Evolutionary conservation across 495 filamentous ascomycete genomes (phyloP).

Genomic region (Corynascus novoguineensis): DNA sequence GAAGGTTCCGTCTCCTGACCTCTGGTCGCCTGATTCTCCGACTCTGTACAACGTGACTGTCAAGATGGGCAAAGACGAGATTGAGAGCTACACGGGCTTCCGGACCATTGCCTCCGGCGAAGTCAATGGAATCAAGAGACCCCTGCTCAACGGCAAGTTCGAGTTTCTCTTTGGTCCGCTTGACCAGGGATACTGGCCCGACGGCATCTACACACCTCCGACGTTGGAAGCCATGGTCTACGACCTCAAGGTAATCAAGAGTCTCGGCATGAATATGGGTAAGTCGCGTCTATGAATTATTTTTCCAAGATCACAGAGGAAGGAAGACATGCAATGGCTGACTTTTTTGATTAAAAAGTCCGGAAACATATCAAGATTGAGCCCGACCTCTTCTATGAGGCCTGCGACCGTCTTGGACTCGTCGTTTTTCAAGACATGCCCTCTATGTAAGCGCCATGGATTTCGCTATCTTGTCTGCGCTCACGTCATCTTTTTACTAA

Average conservation of each 20-base stretch:
- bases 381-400: slow-evolving; percentile 58
- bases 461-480: too few relatives aligned
- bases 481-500: too few relatives aligned
- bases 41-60: slow-evolving; percentile 59
- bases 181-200: slow-evolving; percentile 67
- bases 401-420: slow-evolving; percentile 59
- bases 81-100: slow-evolving; percentile 63
- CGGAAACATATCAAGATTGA: slow-evolving; percentile 72
- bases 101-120: slow-evolving; percentile 51
- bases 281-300: too few relatives aligned
- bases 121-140: slow-evolving; percentile 55
- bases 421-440: slow-evolving; percentile 68
- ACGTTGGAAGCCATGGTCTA: slow-evolving; percentile 60
- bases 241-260: slow-evolving; percentile 56
- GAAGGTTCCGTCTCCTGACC: slow-evolving; percentile 41
- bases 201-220: slow-evolving; percentile 58
- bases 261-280: slow-evolving; percentile 57
- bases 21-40: slow-evolving; percentile 59
- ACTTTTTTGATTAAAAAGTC: too few relatives aligned
- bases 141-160: slow-evolving; percentile 59
- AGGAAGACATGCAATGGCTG: too few relatives aligned
- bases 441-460: too few relatives aligned
- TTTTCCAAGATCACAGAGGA: too few relatives aligned
- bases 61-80: slow-evolving; percentile 47
- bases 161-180: slow-evolving; percentile 61